These are phyloP conservation scores for Neonectria sp. DNA, from an alignment of 2,329 filamentous ascomycete species.

Conservation along the genomic window DNA sequence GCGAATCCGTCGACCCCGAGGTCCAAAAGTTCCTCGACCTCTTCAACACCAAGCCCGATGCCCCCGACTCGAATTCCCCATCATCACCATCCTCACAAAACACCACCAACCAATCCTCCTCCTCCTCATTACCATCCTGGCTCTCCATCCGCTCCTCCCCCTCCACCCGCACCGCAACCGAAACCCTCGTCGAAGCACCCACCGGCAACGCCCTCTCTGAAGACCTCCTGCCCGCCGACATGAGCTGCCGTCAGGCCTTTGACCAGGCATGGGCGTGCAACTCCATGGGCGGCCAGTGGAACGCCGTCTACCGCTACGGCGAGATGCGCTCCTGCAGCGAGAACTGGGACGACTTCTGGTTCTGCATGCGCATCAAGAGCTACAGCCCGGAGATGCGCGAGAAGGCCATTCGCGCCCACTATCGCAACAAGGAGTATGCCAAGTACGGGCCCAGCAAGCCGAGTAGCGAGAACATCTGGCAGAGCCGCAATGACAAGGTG, in stretches of 20 bases:
- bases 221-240: constrained; percentile 81
- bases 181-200: constrained; percentile 41
- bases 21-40: constrained; percentile 69
- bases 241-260: constrained; percentile 93
- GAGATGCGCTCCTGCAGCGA: constrained; percentile 82
- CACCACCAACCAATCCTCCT: constrained; percentile 48
- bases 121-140: constrained; percentile 52
- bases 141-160: constrained; percentile 53
- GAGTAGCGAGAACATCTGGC: constrained; percentile 94
- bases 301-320: constrained; percentile 91
- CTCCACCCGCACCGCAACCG: constrained; percentile 38
- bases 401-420: constrained; percentile 75
- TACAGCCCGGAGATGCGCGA: constrained; percentile 73
- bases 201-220: constrained; percentile 69
- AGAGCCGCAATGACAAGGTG: constrained; percentile 76
- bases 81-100: constrained; percentile 41
- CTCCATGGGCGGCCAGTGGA: constrained; percentile 91
- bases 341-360: constrained; percentile 95
- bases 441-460: constrained; percentile 75
- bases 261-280: constrained; percentile 96
- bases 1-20: constrained; percentile 62
- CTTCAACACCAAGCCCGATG: constrained; percentile 52
- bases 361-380: constrained; percentile 90
- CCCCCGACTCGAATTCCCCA: constrained; percentile 48
- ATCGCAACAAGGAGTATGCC: constrained; percentile 74